phyloP scores from a whole-genome alignment of 768 basidiomycete species.

The Boletus fagicola region DNA sequence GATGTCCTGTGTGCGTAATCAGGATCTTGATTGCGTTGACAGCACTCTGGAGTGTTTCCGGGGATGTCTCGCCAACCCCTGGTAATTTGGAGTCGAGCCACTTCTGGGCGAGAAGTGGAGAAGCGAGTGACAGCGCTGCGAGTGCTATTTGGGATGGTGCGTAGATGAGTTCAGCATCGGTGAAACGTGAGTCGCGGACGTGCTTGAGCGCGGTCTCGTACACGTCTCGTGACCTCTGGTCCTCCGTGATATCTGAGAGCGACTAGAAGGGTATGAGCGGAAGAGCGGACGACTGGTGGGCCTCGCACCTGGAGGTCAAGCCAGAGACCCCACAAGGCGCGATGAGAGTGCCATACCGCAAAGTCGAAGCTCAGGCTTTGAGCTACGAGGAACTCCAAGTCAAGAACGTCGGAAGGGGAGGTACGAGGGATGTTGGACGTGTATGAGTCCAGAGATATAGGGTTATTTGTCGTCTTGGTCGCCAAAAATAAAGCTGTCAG shows the following conservation, averaged over 20 bases:
- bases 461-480: conserved; percentile 95
- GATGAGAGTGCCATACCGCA: conserved; percentile 86
- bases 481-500: conserved; percentile 93
- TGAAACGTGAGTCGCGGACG: conserved; percentile 78
- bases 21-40: conserved; percentile 50
- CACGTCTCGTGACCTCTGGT: conserved; percentile 47
- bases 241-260: conserved; percentile 49
- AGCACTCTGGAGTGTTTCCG: conserved; percentile 31
- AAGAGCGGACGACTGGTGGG: neutral
- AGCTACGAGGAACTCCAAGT: conserved; percentile 93
- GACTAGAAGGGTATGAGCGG: conserved; percentile 42
- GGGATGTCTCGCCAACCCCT: conserved; percentile 7
- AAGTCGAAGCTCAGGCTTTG: conserved; percentile 95
- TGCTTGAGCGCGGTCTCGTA: conserved; percentile 67
- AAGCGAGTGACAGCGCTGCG: conserved; percentile 66
- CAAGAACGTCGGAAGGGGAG: conserved; percentile 77
- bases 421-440: conserved; percentile 82
- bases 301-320: conserved; percentile 77
- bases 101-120: conserved; percentile 54
- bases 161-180: conserved; percentile 89
- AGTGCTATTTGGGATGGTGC: conserved; percentile 93
- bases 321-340: conserved; percentile 86
- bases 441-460: conserved; percentile 85
- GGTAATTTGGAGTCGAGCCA: conserved; percentile 54
- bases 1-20: conserved; percentile 52